Evolutionary conservation across 305 asterid genomes (phyloP).

Genomic region (Nicotiana rustica): DNA sequence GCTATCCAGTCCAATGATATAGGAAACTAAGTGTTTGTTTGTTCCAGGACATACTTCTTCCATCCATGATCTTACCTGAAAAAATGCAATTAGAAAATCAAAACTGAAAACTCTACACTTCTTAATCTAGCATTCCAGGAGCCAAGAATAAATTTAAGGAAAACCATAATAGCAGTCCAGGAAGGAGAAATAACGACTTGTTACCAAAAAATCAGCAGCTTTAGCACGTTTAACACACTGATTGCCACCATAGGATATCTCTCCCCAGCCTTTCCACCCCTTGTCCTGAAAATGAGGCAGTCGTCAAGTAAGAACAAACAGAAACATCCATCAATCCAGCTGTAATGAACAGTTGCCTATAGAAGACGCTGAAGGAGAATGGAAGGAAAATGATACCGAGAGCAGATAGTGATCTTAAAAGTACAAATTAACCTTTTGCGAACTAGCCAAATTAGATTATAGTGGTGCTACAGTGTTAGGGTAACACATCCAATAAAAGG

Average conservation of each 20-base stretch:
- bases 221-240: constrained; percentile 75
- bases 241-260: constrained; percentile 90
- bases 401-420: neutral
- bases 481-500: constrained; percentile 16
- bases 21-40: constrained; percentile 60
- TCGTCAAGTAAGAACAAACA: constrained; percentile 17
- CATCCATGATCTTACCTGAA: constrained; percentile 93
- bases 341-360: neutral
- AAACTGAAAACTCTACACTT: neutral
- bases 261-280: constrained; percentile 99
- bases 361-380: neutral
- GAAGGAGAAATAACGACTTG: neutral
- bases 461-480: constrained; percentile 28
- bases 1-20: constrained; percentile 90
- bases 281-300: constrained; percentile 53
- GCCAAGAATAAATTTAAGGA: constrained; percentile 12
- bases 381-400: neutral
- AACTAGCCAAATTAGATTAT: constrained; percentile 18
- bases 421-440: neutral
- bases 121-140: neutral
- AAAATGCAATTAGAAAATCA: neutral
- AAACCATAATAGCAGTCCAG: constrained; percentile 25
- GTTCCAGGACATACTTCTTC: constrained; percentile 77
- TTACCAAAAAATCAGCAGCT: constrained; percentile 93
- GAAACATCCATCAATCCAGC: constrained; percentile 29